Evolutionary conservation across 2,329 filamentous ascomycete genomes (phyloP).

Genomic region (Ceratocystis colombiana): DNA sequence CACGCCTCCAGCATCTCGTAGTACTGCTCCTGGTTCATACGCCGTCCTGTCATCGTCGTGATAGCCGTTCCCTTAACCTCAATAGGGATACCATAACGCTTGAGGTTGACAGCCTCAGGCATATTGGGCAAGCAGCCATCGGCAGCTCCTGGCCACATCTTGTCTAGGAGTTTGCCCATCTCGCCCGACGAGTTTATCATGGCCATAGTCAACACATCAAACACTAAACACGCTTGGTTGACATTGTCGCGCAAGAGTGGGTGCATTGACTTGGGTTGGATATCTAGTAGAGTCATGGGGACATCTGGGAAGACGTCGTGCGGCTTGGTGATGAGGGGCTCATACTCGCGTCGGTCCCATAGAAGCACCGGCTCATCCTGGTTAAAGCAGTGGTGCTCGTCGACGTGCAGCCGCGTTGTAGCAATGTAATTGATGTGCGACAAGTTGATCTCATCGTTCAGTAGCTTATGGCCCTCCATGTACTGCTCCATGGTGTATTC

Average conservation of each 20-base stretch:
- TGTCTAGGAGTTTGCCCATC: slow-evolving; percentile 39
- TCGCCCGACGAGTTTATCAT: slow-evolving; percentile 35
- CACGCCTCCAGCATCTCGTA: slow-evolving; percentile 50
- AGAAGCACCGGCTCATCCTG: slow-evolving; percentile 44
- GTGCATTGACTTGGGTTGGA: slow-evolving; percentile 50
- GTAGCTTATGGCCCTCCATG: slow-evolving; percentile 29
- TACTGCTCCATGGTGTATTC: slow-evolving; percentile 29
- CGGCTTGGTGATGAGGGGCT: slow-evolving; percentile 51
- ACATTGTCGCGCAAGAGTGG: slow-evolving; percentile 40
- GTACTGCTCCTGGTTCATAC: slow-evolving; percentile 46
- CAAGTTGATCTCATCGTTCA: slow-evolving; percentile 32
- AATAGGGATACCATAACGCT: slow-evolving; percentile 38
- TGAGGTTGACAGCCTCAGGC: slow-evolving; percentile 40
- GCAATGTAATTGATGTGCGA: slow-evolving; percentile 32
- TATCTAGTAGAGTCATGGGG: slow-evolving; percentile 51
- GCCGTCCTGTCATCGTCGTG: slow-evolving; percentile 38
- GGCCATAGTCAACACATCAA: slow-evolving; percentile 35
- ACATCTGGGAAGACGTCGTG: slow-evolving; percentile 59
- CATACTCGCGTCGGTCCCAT: slow-evolving; percentile 62
- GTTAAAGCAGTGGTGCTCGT: slow-evolving; percentile 45
- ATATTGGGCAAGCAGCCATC: slow-evolving; percentile 44
- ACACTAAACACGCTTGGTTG: slow-evolving; percentile 39
- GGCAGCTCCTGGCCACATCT: slow-evolving; percentile 50
- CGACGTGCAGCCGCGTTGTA: slow-evolving; percentile 37
- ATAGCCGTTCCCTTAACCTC: slow-evolving; percentile 30